Base-by-base conservation (phyloP, 179 eudicot genomes). In the Dionaea muscipula region DNA sequence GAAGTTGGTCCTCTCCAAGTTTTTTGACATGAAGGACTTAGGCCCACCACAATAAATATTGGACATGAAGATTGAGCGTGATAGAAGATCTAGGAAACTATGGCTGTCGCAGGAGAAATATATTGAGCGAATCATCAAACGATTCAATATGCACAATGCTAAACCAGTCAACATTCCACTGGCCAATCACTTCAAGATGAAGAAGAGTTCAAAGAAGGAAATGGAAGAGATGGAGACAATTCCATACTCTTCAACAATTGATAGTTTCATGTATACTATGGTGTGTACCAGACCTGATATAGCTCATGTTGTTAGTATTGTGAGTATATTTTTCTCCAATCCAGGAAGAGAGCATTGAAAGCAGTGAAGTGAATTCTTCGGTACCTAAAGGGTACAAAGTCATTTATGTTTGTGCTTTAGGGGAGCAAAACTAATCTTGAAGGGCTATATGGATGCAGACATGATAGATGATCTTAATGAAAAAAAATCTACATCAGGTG, bases 221-320 rank as follows among this genome's bases (percentile, higher is more conserved):
- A 22, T 21, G 51, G 51, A 21, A 22, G 51, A 21, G 27, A 47
- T 47, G 51, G 4, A 11, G 18, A 8, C 14, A 6, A 23, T 47
- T 47, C 51, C 27, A 6, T 47, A 47, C n/a, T 22, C 51, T 47
- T 47, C 51, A 4, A 26, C 51, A 7, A 12, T 21, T 21, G 27
- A 26, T 3, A 21, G 51, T 15, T 24, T 47, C 4, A 21, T 47
- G 51, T 47, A 47, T 47, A 12, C 51, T 8, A 47, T 47, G 27
- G 18, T 47, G 4, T 47, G 51, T 15, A 47, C 51, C 14, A 21
- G 10, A 47, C 51, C 18, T 1, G 51, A 47, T 12, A 21, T 47
- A 5, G 51, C 51, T 47, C 27, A 22, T 47, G 51, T 26, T 8
- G 51, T 47, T 4, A 26, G 51, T 47, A 12, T 47, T 12, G 51